Conservation (phyloP, 129 eudicot species). For the Centrapalus pauciflorus region DNA sequence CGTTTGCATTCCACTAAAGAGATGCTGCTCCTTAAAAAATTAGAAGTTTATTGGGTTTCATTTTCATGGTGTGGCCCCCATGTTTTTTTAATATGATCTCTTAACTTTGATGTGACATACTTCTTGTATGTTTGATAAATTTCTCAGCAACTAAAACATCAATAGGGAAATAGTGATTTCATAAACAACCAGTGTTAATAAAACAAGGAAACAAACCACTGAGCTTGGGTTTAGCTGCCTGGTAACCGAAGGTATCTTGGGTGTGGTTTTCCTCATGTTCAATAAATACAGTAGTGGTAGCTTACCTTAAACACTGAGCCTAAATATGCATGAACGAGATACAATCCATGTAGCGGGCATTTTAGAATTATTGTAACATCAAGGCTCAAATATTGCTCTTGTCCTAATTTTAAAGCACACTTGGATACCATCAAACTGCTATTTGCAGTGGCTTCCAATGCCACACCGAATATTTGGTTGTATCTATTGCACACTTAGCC, state of each 20-base stretch:
- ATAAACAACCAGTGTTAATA: not conserved
- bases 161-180: not conserved
- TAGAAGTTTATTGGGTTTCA: no score
- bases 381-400: not conserved
- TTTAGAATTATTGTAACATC: constrained; percentile 3
- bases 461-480: constrained; percentile 1
- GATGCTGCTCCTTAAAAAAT: no score
- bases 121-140: not conserved
- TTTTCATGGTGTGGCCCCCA: not conserved
- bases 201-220: constrained; percentile 1
- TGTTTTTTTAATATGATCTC: not conserved
- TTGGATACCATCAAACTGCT: not conserved
- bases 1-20: no score
- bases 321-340: not conserved
- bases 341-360: not conserved
- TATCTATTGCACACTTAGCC: not conserved
- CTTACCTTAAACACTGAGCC: not conserved
- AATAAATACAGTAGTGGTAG: not conserved
- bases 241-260: not conserved
- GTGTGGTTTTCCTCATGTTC: no score
- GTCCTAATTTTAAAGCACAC: not conserved
- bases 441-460: not conserved
- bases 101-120: not conserved
- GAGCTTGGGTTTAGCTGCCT: no score
- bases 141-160: not conserved